Percentiles rank a stretch among this genome's conserved stretches.
These are phyloP conservation scores for Chamaecrista fasciculata DNA, from an alignment of 306 rosid species.

Conservation along the genomic window DNA sequence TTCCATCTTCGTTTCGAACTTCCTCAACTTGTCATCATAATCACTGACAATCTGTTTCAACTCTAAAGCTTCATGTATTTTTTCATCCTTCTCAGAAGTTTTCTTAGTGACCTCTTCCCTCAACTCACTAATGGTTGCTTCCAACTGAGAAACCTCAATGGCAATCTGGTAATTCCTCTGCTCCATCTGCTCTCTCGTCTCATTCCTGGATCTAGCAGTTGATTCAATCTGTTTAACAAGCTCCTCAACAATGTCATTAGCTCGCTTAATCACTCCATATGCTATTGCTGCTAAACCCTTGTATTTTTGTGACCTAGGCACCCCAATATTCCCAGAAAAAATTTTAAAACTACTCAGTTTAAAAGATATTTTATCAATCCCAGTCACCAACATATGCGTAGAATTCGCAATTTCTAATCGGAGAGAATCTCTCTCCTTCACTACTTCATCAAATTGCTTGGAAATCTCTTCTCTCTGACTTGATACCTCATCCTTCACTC, in stretches of 20 bases:
- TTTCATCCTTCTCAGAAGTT: constrained; percentile 56
- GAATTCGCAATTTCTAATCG: constrained; percentile 83
- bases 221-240: constrained; percentile 72
- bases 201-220: constrained; percentile 65
- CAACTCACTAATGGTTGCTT: constrained; percentile 73
- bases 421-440: constrained; percentile 66
- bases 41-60: constrained; percentile 61
- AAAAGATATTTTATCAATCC: constrained; percentile 82
- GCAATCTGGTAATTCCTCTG: constrained; percentile 95
- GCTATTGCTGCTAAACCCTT: constrained; percentile 76
- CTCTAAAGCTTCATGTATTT: constrained; percentile 49
- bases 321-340: constrained; percentile 46
- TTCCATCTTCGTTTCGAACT: constrained; percentile 51
- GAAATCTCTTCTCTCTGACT: constrained; percentile 53
- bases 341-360: constrained; percentile 66
- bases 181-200: constrained; percentile 90
- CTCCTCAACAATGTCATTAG: constrained; percentile 93
- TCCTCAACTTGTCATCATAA: constrained; percentile 65
- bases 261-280: constrained; percentile 82
- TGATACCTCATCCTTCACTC: constrained; percentile 44
- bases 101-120: constrained; percentile 78
- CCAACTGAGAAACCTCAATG: constrained; percentile 96
- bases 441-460: constrained; percentile 56
- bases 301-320: constrained; percentile 78
- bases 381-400: constrained; percentile 85